Evolutionary conservation across 139 green algal genomes (phyloP).

Genomic region (Astrephomene gubernaculifera): DNA sequence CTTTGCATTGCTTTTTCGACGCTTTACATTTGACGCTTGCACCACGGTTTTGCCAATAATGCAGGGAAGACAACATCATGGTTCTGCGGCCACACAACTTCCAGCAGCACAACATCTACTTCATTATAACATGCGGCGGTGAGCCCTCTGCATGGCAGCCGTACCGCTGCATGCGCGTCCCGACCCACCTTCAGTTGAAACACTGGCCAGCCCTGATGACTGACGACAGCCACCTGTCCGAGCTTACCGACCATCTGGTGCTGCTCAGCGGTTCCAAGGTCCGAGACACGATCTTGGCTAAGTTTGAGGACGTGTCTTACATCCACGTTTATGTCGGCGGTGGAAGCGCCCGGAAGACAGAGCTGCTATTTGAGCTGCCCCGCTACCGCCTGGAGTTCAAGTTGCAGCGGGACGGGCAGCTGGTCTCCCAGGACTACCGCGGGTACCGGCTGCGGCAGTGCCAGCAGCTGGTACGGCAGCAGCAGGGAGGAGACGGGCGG

Average conservation of each 20-base stretch:
- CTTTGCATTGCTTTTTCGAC: too few species aligned
- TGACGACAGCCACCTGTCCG: neutral
- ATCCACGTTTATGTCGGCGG: conserved; percentile 47
- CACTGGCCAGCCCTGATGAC: conserved; percentile 4
- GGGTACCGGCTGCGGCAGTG: too few species aligned
- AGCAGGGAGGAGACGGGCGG: too few species aligned
- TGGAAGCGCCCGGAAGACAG: neutral
- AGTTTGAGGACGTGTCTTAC: conserved; percentile 54
- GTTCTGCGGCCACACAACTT: conserved; percentile 52
- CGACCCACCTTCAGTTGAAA: neutral
- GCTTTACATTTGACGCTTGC: neutral
- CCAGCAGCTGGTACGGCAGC: too few species aligned
- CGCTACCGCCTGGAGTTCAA: conserved; percentile 67
- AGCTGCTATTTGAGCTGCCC: conserved; percentile 59
- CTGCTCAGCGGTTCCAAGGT: neutral
- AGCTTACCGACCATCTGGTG: conserved; percentile 49
- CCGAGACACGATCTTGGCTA: conserved; percentile 39
- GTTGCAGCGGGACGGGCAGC: conserved; percentile 20
- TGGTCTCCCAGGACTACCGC: too few species aligned
- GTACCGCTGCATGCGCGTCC: conserved; percentile 19
- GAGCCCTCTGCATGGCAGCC: too few species aligned
- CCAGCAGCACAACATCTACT: conserved; percentile 47
- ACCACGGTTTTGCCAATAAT: neutral
- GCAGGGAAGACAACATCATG: conserved; percentile 45
- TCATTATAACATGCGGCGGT: conserved; percentile 28